Conservation (phyloP, 1,139 yeast species). For the Wickerhamomyces sp. region DNA sequence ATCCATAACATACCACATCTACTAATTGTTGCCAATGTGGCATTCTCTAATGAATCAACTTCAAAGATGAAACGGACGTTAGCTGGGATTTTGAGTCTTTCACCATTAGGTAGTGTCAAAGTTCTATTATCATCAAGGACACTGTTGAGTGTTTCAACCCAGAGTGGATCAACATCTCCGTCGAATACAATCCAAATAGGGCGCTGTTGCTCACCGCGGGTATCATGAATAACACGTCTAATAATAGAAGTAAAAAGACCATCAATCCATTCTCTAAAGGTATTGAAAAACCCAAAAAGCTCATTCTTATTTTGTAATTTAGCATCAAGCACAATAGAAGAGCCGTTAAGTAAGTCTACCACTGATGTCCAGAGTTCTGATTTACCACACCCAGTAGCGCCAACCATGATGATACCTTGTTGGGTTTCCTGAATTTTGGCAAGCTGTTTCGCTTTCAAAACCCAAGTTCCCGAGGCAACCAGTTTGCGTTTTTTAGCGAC, state of each 20-base stretch:
- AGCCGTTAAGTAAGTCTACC: slow-evolving; percentile 36
- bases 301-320: slow-evolving; percentile 65
- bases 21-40: slow-evolving; percentile 90
- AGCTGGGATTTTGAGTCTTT: slow-evolving; percentile 62
- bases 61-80: slow-evolving; percentile 74
- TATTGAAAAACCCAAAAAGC: slow-evolving; percentile 68
- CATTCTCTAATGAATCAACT: slow-evolving; percentile 56
- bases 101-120: slow-evolving; percentile 87
- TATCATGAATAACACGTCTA: slow-evolving; percentile 53
- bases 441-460: slow-evolving; percentile 58
- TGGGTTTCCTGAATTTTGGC: slow-evolving; percentile 59
- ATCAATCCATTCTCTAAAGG: slow-evolving; percentile 85
- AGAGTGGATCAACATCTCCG: slow-evolving; percentile 91
- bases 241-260: slow-evolving; percentile 74
- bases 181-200: slow-evolving; percentile 82
- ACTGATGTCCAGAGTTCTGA: slow-evolving; percentile 50
- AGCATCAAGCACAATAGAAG: slow-evolving; percentile 52
- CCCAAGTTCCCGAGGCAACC: slow-evolving; percentile 37
- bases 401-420: slow-evolving; percentile 81
- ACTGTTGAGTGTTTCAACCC: slow-evolving; percentile 91
- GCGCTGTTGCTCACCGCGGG: slow-evolving; percentile 53
- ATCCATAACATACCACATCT: slow-evolving; percentile 91
- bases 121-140: slow-evolving; percentile 84
- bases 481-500: slow-evolving; percentile 27
- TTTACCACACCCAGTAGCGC: slow-evolving; percentile 76